phyloP scores from a whole-genome alignment of 768 basidiomycete genomes.

The Cyclocybe aegerita region DNA sequence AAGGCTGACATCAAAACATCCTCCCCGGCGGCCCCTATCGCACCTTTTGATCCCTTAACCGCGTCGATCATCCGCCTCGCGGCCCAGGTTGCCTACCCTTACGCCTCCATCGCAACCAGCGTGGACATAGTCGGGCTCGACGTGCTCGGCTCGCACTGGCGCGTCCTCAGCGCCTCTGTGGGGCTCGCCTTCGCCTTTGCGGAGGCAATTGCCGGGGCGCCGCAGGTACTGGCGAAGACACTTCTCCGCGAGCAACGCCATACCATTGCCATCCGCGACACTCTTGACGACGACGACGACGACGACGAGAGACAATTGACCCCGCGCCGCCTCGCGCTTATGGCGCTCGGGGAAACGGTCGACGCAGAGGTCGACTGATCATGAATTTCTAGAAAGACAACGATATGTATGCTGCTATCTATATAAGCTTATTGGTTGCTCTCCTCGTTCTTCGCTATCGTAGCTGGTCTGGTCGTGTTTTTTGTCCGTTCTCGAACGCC shows the following conservation, averaged over 20 bases:
- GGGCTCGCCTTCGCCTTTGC: constrained; percentile 67
- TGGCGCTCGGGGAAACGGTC: constrained; percentile 14
- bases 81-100: constrained; percentile 59
- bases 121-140: constrained; percentile 41
- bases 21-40: constrained; percentile 6
- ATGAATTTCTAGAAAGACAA: neutral
- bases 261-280: constrained; percentile 4
- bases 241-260: constrained; percentile 24
- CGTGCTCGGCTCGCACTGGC: constrained; percentile 53
- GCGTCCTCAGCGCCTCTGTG: constrained; percentile 54
- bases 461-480: no score
- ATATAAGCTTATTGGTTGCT: no score
- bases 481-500: no score
- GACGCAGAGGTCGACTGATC: constrained; percentile 12
- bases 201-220: constrained; percentile 56
- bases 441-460: no score
- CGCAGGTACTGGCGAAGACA: constrained; percentile 32
- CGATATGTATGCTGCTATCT: neutral
- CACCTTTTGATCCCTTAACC: constrained; percentile 60
- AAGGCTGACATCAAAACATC: neutral
- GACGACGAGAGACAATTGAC: constrained; percentile 10
- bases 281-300: neutral
- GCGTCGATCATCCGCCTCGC: constrained; percentile 66
- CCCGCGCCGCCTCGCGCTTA: constrained; percentile 18
- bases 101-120: constrained; percentile 23